Evolutionary conservation across 2,329 filamentous ascomycete genomes (phyloP).

Genomic region (Westerdykella sp.): DNA sequence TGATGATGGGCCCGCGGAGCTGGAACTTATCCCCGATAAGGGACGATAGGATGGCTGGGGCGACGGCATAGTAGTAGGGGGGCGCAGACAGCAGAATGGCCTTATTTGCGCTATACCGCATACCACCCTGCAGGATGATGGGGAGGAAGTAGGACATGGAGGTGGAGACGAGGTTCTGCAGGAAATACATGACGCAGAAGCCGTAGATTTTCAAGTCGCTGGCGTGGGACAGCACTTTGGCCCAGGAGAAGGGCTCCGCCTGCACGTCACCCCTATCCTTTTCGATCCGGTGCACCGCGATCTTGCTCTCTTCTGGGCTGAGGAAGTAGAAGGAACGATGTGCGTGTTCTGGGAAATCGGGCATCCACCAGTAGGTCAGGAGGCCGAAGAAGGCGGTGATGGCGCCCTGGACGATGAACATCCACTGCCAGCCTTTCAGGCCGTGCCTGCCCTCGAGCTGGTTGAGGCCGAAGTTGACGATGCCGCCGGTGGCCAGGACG

Average conservation of each 20-base stretch:
- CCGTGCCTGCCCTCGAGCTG: slow-evolving; percentile 52
- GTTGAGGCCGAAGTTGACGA: slow-evolving; percentile 65
- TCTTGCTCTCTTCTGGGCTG: slow-evolving; percentile 48
- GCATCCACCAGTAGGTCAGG: slow-evolving; percentile 62
- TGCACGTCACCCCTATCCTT: slow-evolving; percentile 56
- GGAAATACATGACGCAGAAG: slow-evolving; percentile 59
- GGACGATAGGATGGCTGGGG: slow-evolving; percentile 59
- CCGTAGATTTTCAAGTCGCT: slow-evolving; percentile 58
- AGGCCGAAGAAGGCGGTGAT: slow-evolving; percentile 55
- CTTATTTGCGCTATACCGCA: slow-evolving; percentile 40
- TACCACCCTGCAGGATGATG: slow-evolving; percentile 48
- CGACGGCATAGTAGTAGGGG: slow-evolving; percentile 61
- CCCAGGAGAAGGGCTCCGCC: slow-evolving; percentile 51
- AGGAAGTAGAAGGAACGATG: slow-evolving; percentile 53
- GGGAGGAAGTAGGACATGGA: slow-evolving; percentile 61
- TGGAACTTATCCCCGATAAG: slow-evolving; percentile 56
- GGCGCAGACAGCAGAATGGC: slow-evolving; percentile 58
- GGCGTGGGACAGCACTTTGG: slow-evolving; percentile 51
- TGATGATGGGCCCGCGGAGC: slow-evolving; percentile 57
- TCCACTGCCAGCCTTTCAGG: slow-evolving; percentile 61
- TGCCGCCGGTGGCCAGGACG: slow-evolving; percentile 58
- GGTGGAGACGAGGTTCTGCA: slow-evolving; percentile 61
- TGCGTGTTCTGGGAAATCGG: slow-evolving; percentile 61
- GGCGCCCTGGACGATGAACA: slow-evolving; percentile 61
- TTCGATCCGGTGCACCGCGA: slow-evolving; percentile 54